phyloP scores from a whole-genome alignment of 1,284 basidiomycete species.

The Flammula alnicola region DNA sequence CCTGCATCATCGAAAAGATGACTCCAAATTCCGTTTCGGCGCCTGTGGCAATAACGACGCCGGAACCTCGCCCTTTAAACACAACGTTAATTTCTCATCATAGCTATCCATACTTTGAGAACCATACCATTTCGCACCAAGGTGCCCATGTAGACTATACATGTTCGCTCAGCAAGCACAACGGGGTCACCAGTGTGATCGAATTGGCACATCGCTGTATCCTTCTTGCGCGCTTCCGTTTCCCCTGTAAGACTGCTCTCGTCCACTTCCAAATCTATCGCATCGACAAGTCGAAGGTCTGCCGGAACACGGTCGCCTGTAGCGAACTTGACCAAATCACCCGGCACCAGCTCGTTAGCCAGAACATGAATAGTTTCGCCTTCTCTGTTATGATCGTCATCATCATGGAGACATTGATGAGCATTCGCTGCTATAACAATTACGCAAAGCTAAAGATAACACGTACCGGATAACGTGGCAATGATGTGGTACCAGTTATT shows the following conservation, averaged over 20 bases:
- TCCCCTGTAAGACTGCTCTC: constrained; percentile 96
- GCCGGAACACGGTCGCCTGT: constrained; percentile 95
- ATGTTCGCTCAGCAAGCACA: constrained; percentile 85
- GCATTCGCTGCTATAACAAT: constrained; percentile 7
- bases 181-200: constrained; percentile 51
- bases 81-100: constrained; percentile 12
- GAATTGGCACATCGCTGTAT: constrained; percentile 54
- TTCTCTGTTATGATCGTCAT: constrained; percentile 50
- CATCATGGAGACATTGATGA: no score
- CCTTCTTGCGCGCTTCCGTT: constrained; percentile 82
- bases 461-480: constrained; percentile 86
- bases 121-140: constrained; percentile 85
- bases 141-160: constrained; percentile 97
- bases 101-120: constrained; percentile 3
- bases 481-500: constrained; percentile 97
- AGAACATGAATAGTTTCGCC: constrained; percentile 78
- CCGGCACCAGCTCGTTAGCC: constrained; percentile 94
- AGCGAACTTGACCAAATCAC: constrained; percentile 90
- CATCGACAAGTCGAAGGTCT: constrained; percentile 82
- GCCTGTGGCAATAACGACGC: constrained; percentile 92
- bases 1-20: constrained; percentile 98
- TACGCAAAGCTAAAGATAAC: constrained; percentile 8
- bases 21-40: constrained; percentile 93
- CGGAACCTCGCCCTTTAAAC: constrained; percentile 74
- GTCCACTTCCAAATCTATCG: constrained; percentile 90